Base-by-base conservation (phyloP, 1,139 yeast genomes). In the Pichia sp. region DNA sequence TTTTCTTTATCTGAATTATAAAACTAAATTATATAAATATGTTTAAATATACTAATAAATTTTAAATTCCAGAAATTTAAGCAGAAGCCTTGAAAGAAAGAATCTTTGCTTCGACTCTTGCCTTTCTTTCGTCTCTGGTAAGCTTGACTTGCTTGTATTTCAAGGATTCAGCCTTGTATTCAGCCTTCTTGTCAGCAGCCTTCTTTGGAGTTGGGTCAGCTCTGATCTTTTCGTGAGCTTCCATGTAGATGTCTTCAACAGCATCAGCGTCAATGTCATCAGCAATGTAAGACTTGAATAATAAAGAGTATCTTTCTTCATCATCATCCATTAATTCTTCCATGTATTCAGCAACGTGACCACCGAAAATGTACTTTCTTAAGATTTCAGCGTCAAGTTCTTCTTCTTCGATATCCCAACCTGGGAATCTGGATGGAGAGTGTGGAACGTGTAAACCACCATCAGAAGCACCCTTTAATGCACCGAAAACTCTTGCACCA, bases 381-480 rank as follows among this genome's bases (percentile, higher is more conserved):
- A 94, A 85, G 64, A 82, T 75, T 71, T 94, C 98, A 65, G 97
- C 88, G 69, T 92, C 98, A 68, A 94, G 83, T 77, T 92, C 98
- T 78, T 90, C 96, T 64, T 85, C 69, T 79, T 92, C 99, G 66
- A 90, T 85, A 76, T 92, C 99, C 95, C 92, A 92, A 78, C 98
- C 99, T 75, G 99, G 99, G 96, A 90, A 92, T 85, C 98, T 90
- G 83, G 90, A 90, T 69, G 95, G 85, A 64, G 95, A 87, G 90
- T 92, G 99, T 62, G 99, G 99, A 69, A 92, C 80, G 90, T 85
- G 87, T 67, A 92, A 80, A 67, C 99, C 99, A 85, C 98, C 99
- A 72, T 92, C 99, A 56, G 97, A 90, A 69, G 98, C 98, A 85
- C 99, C 99, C 85, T 92, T 92, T 71, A 94, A 80, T 69, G 90